These are phyloP conservation scores for sunflower (Helianthus annuus) DNA, from an alignment of 129 eudicot species.

Conservation along the genomic window DNA sequence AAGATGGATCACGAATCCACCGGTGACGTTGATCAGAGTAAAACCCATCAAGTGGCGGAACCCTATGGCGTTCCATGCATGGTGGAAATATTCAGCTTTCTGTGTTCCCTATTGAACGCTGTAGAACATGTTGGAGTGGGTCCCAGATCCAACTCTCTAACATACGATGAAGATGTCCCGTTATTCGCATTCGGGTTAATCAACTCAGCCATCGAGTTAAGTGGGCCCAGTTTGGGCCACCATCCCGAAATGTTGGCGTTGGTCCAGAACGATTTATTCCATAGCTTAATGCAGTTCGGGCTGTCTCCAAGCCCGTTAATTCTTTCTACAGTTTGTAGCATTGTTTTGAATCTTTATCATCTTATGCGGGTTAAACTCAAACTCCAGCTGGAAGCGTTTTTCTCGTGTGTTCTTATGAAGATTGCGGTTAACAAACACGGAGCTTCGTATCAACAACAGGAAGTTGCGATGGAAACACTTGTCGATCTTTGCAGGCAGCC, in stretches of 20 bases:
- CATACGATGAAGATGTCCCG: constrained; percentile 84
- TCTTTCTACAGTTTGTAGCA: constrained; percentile 81
- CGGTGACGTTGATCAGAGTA: constrained; percentile 32
- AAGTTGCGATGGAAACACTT: constrained; percentile 85
- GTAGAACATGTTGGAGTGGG: constrained; percentile 52
- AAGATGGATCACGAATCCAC: constrained; percentile 37
- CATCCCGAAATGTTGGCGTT: constrained; percentile 66
- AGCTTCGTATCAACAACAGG: constrained; percentile 78
- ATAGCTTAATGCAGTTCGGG: constrained; percentile 74
- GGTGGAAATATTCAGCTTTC: constrained; percentile 76
- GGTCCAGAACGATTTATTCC: constrained; percentile 72
- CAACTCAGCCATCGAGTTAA: constrained; percentile 79
- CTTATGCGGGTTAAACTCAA: constrained; percentile 73
- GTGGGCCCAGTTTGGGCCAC: constrained; percentile 57
- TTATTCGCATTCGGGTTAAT: constrained; percentile 74
- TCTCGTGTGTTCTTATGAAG: constrained; percentile 63
- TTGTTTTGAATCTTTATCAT: constrained; percentile 70
- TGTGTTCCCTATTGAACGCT: constrained; percentile 73
- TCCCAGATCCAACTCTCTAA: constrained; percentile 61
- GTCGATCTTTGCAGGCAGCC: constrained; percentile 81
- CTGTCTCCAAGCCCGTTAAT: constrained; percentile 71
- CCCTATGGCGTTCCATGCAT: constrained; percentile 77
- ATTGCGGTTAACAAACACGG: constrained; percentile 65
- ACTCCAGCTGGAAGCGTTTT: constrained; percentile 80
- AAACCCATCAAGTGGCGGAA: constrained; percentile 44